Conservation (phyloP, 2,329 filamentous ascomycete genomes). For the Ophioceras dolichostomum region DNA sequence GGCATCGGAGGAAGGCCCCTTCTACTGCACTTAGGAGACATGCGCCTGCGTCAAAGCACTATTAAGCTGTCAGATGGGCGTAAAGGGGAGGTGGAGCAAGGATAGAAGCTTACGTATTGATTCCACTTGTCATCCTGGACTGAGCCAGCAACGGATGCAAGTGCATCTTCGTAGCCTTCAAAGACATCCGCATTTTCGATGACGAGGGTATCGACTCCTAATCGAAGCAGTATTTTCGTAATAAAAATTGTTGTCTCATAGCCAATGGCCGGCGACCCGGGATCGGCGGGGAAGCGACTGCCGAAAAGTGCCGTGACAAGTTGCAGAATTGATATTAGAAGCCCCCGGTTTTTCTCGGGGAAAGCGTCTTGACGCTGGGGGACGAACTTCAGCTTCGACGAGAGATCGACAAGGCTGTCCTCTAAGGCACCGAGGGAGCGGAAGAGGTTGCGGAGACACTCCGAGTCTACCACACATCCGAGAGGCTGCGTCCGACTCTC, state of each 20-base stretch:
- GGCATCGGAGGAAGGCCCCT: slow-evolving; percentile 39
- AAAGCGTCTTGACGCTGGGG: slow-evolving; percentile 11
- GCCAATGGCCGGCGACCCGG: too few species aligned
- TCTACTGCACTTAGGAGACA: slow-evolving; percentile 32
- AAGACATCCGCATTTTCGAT: slow-evolving; percentile 28
- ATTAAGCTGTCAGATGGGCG: slow-evolving; percentile 6
- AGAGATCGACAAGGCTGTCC: slow-evolving; percentile 22
- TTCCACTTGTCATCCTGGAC: slow-evolving; percentile 24
- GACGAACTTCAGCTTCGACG: slow-evolving; percentile 7
- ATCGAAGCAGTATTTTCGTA: slow-evolving; percentile 38
- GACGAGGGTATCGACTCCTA: slow-evolving; percentile 41
- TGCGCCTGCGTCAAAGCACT: slow-evolving; percentile 35
- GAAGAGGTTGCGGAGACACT: slow-evolving; percentile 41
- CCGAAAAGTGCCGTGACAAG: slow-evolving; percentile 19
- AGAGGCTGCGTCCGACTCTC: too few species aligned
- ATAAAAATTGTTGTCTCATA: too few species aligned
- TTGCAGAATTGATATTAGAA: slow-evolving; percentile 28
- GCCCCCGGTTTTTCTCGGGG: slow-evolving; percentile 28
- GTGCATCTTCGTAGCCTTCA: slow-evolving; percentile 24
- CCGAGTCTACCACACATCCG: slow-evolving; percentile 33
- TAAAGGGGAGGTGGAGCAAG: slow-evolving; percentile 8
- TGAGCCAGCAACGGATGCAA: slow-evolving; percentile 29
- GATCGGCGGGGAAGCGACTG: not conserved
- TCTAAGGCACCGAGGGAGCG: slow-evolving; percentile 41
- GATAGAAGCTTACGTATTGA: slow-evolving; percentile 18